Evolutionary conservation across 2,329 filamentous ascomycete species (phyloP), one percentile per base, ranked within the genome.

Genomic region (Pochonia chlamydosporia): DNA sequence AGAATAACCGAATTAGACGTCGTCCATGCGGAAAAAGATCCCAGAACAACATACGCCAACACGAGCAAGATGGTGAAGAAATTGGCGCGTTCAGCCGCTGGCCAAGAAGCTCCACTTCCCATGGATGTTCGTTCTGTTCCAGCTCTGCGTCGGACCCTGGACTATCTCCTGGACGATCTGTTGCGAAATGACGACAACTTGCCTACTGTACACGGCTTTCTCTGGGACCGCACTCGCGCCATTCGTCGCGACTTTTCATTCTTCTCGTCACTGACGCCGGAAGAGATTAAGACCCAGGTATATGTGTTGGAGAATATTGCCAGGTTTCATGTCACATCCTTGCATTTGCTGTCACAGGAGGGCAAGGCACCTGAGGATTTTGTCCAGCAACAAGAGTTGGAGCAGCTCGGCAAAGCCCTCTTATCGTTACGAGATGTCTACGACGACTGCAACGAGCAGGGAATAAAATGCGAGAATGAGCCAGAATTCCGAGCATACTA

Each of bases 171-270:
- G 40, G 73, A 83, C 55, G 70, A 76, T 43, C 65, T 87, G 3
- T 65, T 86, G 39, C 69, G 68, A 35, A 65, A 72, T 5, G 77
- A 84, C 40, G 72, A 71, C 49, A 72, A 79, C 42, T 67, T 86
- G 6, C 71, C 78, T 0, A 56, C 64, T 4, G 66, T 79, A 37
- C 82, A 86, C 56, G 78, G 76, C 47, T 87, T 84, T 49, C 68
- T 86, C 2, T 85, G 83, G 81, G 82, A 87, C 58, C 73, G 83
- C 37, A 85, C 82, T 20, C 71, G 83, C 48, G 81, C 81, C 8
- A 81, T 87, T 48, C 78, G 83, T 21, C 77, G 82, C 51, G 83
- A 87, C 58, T 84, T 86, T 55, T 80, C 81, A 16, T 84, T 85
- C 49, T 82, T 86, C 52, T 82, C 81, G 4, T 74, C 75, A 44